Percentiles rank a stretch among this genome's conserved stretches.
phyloP scores from a whole-genome alignment of 1,284 basidiomycete genomes.

The Neonothopanus nambi region DNA sequence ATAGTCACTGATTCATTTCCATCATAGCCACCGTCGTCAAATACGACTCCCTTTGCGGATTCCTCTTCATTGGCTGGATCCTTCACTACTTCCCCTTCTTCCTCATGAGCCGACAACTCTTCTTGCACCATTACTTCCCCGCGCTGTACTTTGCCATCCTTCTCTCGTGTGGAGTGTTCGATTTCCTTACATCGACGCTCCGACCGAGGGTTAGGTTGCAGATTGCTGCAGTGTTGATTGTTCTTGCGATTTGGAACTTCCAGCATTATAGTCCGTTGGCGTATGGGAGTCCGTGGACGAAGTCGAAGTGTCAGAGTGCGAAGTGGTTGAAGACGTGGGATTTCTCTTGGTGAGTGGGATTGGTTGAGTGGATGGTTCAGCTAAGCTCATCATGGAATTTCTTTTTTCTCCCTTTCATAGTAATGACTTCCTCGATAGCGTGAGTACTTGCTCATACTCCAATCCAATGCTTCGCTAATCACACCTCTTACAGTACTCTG shows the following conservation, averaged over 20 bases:
- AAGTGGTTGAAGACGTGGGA: slow-evolving; percentile 95
- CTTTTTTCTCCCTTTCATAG: too few species aligned
- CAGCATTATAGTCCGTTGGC: slow-evolving; percentile 79
- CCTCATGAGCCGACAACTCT: slow-evolving; percentile 94
- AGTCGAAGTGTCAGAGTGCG: slow-evolving; percentile 71
- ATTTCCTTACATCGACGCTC: slow-evolving; percentile 79
- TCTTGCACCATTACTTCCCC: slow-evolving; percentile 96
- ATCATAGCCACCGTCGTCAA: slow-evolving; percentile 82
- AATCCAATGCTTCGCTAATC: slow-evolving; percentile 3
- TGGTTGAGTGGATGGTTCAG: not conserved
- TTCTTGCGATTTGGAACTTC: slow-evolving; percentile 81
- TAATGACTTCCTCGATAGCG: slow-evolving; percentile 63
- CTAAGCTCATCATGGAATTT: not conserved
- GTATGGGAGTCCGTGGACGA: slow-evolving; percentile 91
- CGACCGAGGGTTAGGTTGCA: slow-evolving; percentile 79
- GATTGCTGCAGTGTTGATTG: slow-evolving; percentile 71
- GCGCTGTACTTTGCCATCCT: slow-evolving; percentile 94
- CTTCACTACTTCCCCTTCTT: slow-evolving; percentile 96
- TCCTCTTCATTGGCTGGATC: slow-evolving; percentile 93
- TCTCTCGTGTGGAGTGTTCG: slow-evolving; percentile 78
- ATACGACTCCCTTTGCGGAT: slow-evolving; percentile 89
- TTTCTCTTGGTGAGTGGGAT: slow-evolving; percentile 76
- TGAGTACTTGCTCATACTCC: slow-evolving; percentile 34
- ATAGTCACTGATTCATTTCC: slow-evolving; percentile 1
- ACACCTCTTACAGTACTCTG: slow-evolving; percentile 45